phyloP scores from a whole-genome alignment of 176 grass and related monocot species.

The Themeda triandra region DNA sequence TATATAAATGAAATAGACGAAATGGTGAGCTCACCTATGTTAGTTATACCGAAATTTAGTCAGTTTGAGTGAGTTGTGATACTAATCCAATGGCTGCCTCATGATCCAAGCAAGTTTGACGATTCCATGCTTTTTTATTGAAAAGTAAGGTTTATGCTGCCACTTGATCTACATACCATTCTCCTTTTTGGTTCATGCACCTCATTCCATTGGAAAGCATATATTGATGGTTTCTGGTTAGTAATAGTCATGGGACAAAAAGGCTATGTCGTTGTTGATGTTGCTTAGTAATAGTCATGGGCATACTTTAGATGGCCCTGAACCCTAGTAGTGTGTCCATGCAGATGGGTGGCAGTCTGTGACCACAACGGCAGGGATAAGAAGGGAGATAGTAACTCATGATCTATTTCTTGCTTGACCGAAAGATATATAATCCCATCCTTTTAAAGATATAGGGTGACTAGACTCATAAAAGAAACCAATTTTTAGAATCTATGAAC shows the following conservation, averaged over 20 bases:
- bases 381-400: not conserved
- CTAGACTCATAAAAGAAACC: not conserved
- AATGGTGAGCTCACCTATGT: too few species aligned
- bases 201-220: slow-evolving; percentile 8
- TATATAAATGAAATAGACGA: too few species aligned
- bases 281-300: not conserved
- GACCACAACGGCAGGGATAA: not conserved
- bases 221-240: not conserved
- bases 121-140: not conserved
- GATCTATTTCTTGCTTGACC: not conserved
- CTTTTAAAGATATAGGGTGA: not conserved
- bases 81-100: too few species aligned
- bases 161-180: not conserved
- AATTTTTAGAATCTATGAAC: not conserved
- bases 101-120: too few species aligned
- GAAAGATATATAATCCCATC: too few species aligned
- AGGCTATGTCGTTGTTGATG: too few species aligned
- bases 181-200: not conserved
- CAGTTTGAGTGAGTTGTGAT: too few species aligned
- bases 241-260: too few species aligned
- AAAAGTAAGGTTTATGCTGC: not conserved
- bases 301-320: not conserved
- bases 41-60: too few species aligned
- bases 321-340: not conserved
- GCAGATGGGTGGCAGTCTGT: not conserved